Percentiles rank a stretch among this genome's conserved stretches.
Conservation (phyloP, 106 monocot genomes). For the Gastrodia elata region DNA sequence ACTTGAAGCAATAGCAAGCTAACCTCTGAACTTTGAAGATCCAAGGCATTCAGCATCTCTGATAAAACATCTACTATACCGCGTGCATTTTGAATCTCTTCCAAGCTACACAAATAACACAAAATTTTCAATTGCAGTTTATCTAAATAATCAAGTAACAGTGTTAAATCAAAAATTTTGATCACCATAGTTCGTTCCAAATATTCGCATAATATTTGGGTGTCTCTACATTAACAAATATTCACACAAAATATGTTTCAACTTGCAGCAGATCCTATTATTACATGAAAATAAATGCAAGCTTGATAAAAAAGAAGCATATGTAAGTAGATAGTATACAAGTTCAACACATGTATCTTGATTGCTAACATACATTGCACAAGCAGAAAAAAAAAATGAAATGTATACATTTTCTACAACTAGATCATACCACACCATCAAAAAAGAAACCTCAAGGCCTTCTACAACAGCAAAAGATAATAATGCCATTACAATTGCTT, state of each 20-base stretch:
- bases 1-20: not conserved
- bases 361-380: not conserved
- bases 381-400: not conserved
- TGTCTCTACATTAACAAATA: not conserved
- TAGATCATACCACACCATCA: not conserved
- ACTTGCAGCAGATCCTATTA: not conserved
- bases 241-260: not conserved
- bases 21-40: slow-evolving; percentile 20
- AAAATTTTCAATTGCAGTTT: not conserved
- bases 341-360: not conserved
- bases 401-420: not conserved
- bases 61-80: slow-evolving; percentile 21
- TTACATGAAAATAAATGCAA: not conserved
- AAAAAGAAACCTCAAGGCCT: not conserved
- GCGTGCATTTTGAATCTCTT: slow-evolving; percentile 28
- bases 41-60: slow-evolving; percentile 24
- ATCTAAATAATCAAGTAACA: not conserved
- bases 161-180: not conserved
- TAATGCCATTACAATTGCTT: not conserved
- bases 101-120: slow-evolving; percentile 2
- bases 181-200: not conserved
- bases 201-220: not conserved
- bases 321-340: not conserved
- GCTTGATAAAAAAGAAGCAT: not conserved
- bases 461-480: not conserved